These are phyloP conservation scores for Fusarium clavum DNA, from an alignment of 2,329 filamentous ascomycete species.

Conservation along the genomic window DNA sequence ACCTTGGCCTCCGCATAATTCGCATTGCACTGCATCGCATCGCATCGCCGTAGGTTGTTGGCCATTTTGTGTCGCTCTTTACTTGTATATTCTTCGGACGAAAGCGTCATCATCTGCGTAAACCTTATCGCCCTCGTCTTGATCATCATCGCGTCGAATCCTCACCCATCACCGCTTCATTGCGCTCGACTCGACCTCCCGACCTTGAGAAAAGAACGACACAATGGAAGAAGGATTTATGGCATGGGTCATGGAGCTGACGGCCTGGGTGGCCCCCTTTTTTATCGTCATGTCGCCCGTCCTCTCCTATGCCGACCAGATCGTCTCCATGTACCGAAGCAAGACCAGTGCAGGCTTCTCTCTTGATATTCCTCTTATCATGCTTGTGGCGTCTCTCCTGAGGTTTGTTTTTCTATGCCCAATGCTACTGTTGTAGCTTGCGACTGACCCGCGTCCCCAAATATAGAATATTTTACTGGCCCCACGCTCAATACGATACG, in stretches of 20 bases:
- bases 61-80: background rate
- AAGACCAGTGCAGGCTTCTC: slow-evolving; percentile 76
- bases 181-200: background rate
- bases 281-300: slow-evolving; percentile 74
- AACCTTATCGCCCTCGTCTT: slow-evolving; percentile 2
- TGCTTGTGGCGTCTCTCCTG: slow-evolving; percentile 75
- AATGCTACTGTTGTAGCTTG: slow-evolving; percentile 1
- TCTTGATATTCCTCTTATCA: slow-evolving; percentile 77
- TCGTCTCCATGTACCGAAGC: slow-evolving; percentile 70
- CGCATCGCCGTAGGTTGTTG: background rate
- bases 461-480: slow-evolving; percentile 75
- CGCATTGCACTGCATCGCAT: background rate
- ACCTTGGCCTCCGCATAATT: background rate
- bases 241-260: slow-evolving; percentile 47
- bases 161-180: background rate
- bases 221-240: slow-evolving; percentile 30
- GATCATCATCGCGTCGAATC: slow-evolving; percentile 12
- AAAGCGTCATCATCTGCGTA: slow-evolving; percentile 17
- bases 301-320: slow-evolving; percentile 74
- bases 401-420: slow-evolving; percentile 58
- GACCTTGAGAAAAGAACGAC: slow-evolving; percentile 5
- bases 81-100: slow-evolving; percentile 12
- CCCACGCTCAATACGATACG: slow-evolving; percentile 72
- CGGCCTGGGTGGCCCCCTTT: slow-evolving; percentile 69
- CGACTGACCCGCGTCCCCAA: slow-evolving; percentile 38